Percentiles rank a stretch among this genome's conserved stretches.
These are phyloP conservation scores for Lasiodiplodia hormozganensis DNA, from an alignment of 2,329 filamentous ascomycete genomes.

Conservation along the genomic window DNA sequence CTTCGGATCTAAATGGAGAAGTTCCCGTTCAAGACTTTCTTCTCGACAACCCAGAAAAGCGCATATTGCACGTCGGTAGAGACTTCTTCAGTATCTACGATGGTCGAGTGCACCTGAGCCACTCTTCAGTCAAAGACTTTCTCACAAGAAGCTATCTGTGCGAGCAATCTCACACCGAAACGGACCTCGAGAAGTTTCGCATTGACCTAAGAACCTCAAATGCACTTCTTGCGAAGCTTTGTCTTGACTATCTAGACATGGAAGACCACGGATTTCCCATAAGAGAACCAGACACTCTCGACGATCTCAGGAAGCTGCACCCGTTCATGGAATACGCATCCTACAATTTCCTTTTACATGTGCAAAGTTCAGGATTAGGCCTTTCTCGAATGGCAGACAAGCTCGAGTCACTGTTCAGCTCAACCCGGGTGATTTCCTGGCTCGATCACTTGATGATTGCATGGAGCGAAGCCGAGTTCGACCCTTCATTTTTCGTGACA, in stretches of 20 bases:
- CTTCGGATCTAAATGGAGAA: not conserved
- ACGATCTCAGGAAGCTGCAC: not conserved
- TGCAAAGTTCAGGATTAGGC: not conserved
- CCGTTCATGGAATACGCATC: not conserved
- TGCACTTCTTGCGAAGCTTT: not conserved
- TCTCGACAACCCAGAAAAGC: not conserved
- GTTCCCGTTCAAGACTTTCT: not conserved
- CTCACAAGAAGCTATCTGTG: not conserved
- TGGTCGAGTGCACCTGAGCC: not conserved
- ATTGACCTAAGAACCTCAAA: not conserved
- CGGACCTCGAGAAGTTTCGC: not conserved
- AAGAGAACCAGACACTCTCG: not conserved
- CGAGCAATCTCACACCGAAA: too few species aligned
- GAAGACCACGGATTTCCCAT: conserved; percentile 1
- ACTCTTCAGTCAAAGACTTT: conserved; percentile 2
- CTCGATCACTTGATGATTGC: not conserved
- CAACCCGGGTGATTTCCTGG: not conserved
- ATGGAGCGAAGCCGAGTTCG: not conserved
- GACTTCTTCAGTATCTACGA: not conserved
- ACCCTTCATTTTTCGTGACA: not conserved
- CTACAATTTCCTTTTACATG: not conserved
- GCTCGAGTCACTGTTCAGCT: not conserved
- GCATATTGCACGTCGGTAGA: not conserved
- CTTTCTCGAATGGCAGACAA: too few species aligned
- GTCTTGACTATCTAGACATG: not conserved